These are phyloP conservation scores for Saxispiralis lemnorum DNA, from an alignment of 495 filamentous ascomycete genomes.

Conservation along the genomic window DNA sequence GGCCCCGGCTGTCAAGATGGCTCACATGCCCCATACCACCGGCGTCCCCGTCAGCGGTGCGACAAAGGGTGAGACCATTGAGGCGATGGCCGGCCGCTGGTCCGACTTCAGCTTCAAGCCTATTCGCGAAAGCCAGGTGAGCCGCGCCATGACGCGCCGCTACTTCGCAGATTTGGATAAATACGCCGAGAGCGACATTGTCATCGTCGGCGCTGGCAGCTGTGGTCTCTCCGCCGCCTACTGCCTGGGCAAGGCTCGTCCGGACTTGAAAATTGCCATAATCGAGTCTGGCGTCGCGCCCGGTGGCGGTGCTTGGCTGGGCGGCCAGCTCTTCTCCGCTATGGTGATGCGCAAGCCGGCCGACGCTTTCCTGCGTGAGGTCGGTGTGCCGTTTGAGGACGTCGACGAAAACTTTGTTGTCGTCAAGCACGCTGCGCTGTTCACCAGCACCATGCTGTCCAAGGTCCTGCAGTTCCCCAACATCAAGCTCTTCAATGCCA, in stretches of 20 bases:
- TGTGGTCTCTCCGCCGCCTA: conserved; percentile 75
- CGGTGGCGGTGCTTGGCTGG: conserved; percentile 78
- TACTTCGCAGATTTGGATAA: conserved; percentile 80
- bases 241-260: conserved; percentile 63
- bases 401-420: conserved; percentile 48
- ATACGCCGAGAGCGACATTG: conserved; percentile 80
- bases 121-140: conserved; percentile 79
- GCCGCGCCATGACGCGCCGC: conserved; percentile 76
- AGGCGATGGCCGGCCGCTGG: conserved; percentile 52
- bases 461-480: conserved; percentile 70
- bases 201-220: conserved; percentile 77
- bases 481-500: conserved; percentile 91
- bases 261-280: conserved; percentile 81
- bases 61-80: conserved; percentile 32
- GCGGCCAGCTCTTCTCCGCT: conserved; percentile 77
- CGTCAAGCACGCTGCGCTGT: conserved; percentile 82
- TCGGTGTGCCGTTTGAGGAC: conserved; percentile 44
- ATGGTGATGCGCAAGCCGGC: conserved; percentile 92
- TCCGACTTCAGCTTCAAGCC: conserved; percentile 62
- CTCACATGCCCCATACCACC: conserved; percentile 16
- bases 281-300: conserved; percentile 75
- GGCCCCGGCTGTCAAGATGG: conserved; percentile 6
- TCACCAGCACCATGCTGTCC: conserved; percentile 69
- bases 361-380: conserved; percentile 59
- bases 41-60: conserved; percentile 24